Percentiles rank a stretch among this genome's conserved stretches.
These are phyloP conservation scores for Phycomyces nitens DNA, from an alignment of 192 early-diverging fungal genomes.

Conservation along the genomic window DNA sequence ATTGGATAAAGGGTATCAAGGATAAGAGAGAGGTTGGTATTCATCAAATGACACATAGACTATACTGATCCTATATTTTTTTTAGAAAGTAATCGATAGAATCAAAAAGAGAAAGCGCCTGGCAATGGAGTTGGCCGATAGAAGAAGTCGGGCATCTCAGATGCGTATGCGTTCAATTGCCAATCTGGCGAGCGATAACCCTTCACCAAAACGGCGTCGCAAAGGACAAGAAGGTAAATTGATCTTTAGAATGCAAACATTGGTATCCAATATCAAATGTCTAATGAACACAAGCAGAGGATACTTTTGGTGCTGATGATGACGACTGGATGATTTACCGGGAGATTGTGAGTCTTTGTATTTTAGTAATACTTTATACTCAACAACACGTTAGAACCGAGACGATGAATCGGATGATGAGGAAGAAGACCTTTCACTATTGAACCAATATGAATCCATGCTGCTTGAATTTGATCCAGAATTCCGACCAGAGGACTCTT, in stretches of 20 bases:
- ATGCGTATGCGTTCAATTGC: slow-evolving; percentile 85
- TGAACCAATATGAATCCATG: slow-evolving; percentile 69
- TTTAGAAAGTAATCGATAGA: slow-evolving; percentile 54
- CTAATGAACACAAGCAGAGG: slow-evolving; percentile 51
- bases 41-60: neutral
- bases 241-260: neutral
- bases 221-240: slow-evolving; percentile 56
- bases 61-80: neutral
- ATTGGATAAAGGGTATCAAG: slow-evolving; percentile 72
- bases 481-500: slow-evolving; percentile 71
- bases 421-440: slow-evolving; percentile 63
- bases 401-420: slow-evolving; percentile 84
- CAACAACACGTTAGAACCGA: slow-evolving; percentile 42
- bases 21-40: slow-evolving; percentile 47
- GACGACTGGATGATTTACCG: slow-evolving; percentile 91
- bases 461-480: slow-evolving; percentile 70
- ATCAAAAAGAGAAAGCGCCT: slow-evolving; percentile 67
- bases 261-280: neutral
- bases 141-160: slow-evolving; percentile 83
- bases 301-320: slow-evolving; percentile 92
- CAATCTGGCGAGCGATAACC: slow-evolving; percentile 65
- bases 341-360: slow-evolving; percentile 64
- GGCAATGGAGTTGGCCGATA: slow-evolving; percentile 79
- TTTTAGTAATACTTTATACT: neutral
- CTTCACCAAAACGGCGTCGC: slow-evolving; percentile 50